Conservation (phyloP, 2,329 filamentous ascomycete genomes). For the Aspergillus nomiae region DNA sequence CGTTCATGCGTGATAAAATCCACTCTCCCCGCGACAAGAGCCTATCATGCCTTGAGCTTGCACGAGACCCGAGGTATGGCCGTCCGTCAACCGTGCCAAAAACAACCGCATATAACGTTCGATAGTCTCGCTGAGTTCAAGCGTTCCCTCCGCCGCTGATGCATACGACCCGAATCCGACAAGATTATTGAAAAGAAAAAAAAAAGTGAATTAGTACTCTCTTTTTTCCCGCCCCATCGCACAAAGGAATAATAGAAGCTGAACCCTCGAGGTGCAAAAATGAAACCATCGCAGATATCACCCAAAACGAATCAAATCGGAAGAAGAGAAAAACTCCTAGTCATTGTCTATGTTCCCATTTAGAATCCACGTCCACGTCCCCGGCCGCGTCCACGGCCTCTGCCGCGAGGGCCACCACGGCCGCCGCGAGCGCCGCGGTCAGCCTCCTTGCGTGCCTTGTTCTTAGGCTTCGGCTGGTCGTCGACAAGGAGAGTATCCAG, state of each 20-base stretch:
- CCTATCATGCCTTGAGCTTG: background rate
- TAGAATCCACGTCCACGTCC: conserved; percentile 40
- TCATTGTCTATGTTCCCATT: conserved; percentile 16
- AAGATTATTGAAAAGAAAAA: conserved; percentile 1
- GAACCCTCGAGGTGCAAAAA: background rate
- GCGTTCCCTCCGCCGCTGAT: background rate
- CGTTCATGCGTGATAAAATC: background rate
- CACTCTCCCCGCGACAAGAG: background rate
- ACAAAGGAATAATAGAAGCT: conserved; percentile 1
- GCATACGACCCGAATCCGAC: background rate
- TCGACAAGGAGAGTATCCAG: conserved; percentile 95
- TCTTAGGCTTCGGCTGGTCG: conserved; percentile 97
- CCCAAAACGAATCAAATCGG: conserved; percentile 19
- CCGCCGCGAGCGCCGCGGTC: conserved; percentile 54
- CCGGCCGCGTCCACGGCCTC: conserved; percentile 55
- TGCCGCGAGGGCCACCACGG: conserved; percentile 51
- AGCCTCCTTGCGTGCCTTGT: conserved; percentile 94
- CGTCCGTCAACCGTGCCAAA: background rate
- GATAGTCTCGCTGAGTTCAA: background rate
- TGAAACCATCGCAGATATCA: conserved; percentile 17
- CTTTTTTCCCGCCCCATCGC: background rate
- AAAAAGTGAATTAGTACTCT: conserved; percentile 6
- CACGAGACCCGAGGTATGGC: background rate
- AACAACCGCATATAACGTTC: background rate
- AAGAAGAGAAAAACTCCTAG: conserved; percentile 23